phyloP scores from a whole-genome alignment of 2,329 filamentous ascomycete genomes.

The Xylaria arbuscula region DNA sequence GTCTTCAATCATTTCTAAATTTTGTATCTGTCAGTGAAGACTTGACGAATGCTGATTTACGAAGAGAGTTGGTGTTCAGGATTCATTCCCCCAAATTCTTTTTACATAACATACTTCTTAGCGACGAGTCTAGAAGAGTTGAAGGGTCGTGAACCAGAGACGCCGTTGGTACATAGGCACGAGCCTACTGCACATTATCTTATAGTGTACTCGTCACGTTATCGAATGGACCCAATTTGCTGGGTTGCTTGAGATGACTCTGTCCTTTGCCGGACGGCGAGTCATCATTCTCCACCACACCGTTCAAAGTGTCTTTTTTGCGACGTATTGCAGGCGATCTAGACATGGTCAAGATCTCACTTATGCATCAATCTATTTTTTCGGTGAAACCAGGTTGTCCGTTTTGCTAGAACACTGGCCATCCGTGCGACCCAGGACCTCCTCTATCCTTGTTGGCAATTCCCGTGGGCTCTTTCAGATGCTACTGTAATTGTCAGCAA shows the following conservation, averaged over 20 bases:
- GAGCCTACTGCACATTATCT: constrained; percentile 36
- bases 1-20: constrained; percentile 11
- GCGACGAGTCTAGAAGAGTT: constrained; percentile 10
- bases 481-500: constrained; percentile 31
- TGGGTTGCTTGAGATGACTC: constrained; percentile 33
- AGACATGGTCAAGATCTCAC: constrained; percentile 27
- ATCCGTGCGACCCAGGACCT: constrained; percentile 6
- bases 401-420: constrained; percentile 24
- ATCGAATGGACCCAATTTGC: constrained; percentile 35
- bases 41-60: not conserved
- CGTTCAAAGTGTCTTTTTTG: constrained; percentile 17
- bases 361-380: constrained; percentile 31
- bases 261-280: constrained; percentile 35
- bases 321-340: constrained; percentile 29
- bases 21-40: constrained; percentile 4
- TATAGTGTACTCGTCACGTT: constrained; percentile 31
- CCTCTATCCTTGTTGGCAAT: constrained; percentile 16
- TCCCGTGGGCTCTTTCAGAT: not conserved
- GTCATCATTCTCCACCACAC: constrained; percentile 39
- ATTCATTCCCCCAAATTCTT: not conserved
- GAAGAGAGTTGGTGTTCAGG: not conserved
- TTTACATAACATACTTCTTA: constrained; percentile 3
- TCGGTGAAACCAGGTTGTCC: constrained; percentile 31
- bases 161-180: constrained; percentile 20
- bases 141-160: constrained; percentile 8